Percentiles rank a stretch among this genome's conserved stretches.
Conservation (phyloP, 192 early-diverging fungal species). For the Coemansia sp. region DNA sequence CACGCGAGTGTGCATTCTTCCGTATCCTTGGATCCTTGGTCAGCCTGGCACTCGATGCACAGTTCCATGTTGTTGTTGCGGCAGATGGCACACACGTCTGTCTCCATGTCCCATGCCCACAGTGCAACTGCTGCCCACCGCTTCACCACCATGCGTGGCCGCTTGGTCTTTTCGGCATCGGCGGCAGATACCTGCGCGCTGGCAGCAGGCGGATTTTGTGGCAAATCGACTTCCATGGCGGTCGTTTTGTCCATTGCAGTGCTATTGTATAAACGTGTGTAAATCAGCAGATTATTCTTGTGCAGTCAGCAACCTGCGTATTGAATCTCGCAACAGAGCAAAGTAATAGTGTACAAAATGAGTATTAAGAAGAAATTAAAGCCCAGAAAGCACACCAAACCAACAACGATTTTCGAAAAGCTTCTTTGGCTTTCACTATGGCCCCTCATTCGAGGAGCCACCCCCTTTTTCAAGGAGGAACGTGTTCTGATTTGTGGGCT, state of each 20-base stretch:
- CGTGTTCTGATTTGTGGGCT: no score
- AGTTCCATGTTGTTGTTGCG: conserved; percentile 99
- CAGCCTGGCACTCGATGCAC: conserved; percentile 98
- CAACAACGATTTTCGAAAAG: no score
- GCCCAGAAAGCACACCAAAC: no score
- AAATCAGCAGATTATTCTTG: no score
- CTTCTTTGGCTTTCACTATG: no score
- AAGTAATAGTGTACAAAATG: no score
- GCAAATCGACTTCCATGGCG: conserved; percentile 30
- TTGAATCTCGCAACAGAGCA: no score
- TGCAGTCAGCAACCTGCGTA: no score
- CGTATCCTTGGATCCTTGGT: conserved; percentile 87
- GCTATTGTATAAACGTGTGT: no score
- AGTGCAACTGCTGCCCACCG: conserved; percentile 99
- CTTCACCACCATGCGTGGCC: conserved; percentile 94
- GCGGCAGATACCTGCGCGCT: neutral
- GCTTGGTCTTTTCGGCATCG: conserved; percentile 11
- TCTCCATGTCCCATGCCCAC: conserved; percentile 99
- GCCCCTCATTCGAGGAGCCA: no score
- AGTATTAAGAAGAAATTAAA: no score
- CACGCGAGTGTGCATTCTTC: conserved; percentile 96
- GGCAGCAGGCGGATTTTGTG: conserved; percentile 7
- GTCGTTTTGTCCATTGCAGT: conserved; percentile 11
- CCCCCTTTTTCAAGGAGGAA: no score
- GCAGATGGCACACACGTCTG: conserved; percentile 98